These are phyloP conservation scores for Taiozyma onychis DNA, from an alignment of 1,139 yeast species.

Conservation along the genomic window DNA sequence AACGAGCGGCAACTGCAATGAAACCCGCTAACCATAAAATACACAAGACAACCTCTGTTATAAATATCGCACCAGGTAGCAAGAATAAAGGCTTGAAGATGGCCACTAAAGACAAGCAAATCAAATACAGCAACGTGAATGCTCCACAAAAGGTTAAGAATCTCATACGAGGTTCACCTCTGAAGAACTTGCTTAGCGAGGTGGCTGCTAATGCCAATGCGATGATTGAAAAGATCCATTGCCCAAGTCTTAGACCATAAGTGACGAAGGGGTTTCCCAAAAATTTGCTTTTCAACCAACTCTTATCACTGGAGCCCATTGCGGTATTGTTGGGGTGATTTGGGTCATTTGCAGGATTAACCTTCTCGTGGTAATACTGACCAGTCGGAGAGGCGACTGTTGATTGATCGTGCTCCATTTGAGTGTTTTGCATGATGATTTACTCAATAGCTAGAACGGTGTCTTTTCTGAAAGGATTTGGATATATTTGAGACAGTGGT, in stretches of 20 bases:
- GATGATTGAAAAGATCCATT: slow-evolving; percentile 10
- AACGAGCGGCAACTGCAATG: slow-evolving; percentile 17
- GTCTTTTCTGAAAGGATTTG: neutral
- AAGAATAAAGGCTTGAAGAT: slow-evolving; percentile 6
- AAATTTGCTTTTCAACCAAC: slow-evolving; percentile 1
- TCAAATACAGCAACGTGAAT: slow-evolving; percentile 15
- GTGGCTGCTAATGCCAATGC: slow-evolving; percentile 14
- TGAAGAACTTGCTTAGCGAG: slow-evolving; percentile 12
- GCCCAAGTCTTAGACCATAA: slow-evolving; percentile 13
- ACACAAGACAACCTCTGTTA: slow-evolving; percentile 12
- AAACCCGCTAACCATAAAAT: slow-evolving; percentile 18
- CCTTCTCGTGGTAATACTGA: slow-evolving; percentile 4
- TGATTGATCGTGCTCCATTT: slow-evolving; percentile 5
- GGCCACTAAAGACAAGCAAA: slow-evolving; percentile 8
- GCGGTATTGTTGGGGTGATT: slow-evolving; percentile 16
- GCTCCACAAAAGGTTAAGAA: slow-evolving; percentile 13
- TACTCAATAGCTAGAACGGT: neutral
- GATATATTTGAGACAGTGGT: no score
- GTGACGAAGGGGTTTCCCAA: slow-evolving; percentile 2
- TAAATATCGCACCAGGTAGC: slow-evolving; percentile 13
- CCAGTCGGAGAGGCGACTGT: slow-evolving; percentile 5
- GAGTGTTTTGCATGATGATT: neutral
- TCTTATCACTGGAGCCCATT: slow-evolving; percentile 1
- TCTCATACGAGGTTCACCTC: slow-evolving; percentile 20
- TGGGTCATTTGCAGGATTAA: slow-evolving; percentile 14